Conservation (phyloP, 331 rosid species). For the Erythrophleum ivorense region DNA sequence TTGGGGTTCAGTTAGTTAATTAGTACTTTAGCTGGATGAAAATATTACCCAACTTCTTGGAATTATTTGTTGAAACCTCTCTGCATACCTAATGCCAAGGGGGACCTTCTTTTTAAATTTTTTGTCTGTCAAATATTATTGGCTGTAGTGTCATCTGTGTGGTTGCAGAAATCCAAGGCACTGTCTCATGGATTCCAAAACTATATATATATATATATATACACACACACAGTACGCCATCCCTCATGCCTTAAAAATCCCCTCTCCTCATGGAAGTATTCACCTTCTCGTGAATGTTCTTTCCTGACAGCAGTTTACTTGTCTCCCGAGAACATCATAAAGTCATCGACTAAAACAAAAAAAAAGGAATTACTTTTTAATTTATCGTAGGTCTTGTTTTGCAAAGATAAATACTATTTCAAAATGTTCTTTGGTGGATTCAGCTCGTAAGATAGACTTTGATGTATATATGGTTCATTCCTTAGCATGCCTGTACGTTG, state of each 20-base stretch:
- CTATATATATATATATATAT: background rate
- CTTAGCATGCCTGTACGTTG: background rate
- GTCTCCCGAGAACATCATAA: slow-evolving; percentile 16
- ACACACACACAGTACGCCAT: background rate
- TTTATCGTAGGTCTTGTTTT: background rate
- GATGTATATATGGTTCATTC: background rate
- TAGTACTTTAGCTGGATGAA: background rate
- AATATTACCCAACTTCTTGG: slow-evolving; percentile 30
- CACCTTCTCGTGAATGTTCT: slow-evolving; percentile 1
- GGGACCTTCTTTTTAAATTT: background rate
- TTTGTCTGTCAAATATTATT: slow-evolving; percentile 3
- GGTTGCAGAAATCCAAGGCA: slow-evolving; percentile 27
- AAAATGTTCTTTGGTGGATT: slow-evolving; percentile 13
- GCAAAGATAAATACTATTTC: background rate
- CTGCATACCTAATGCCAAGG: background rate
- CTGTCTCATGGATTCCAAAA: slow-evolving; percentile 9
- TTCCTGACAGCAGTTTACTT: background rate
- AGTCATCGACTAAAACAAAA: background rate
- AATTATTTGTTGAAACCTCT: slow-evolving; percentile 17
- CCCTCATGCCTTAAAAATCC: too few relatives aligned
- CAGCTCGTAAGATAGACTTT: background rate
- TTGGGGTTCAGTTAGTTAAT: background rate
- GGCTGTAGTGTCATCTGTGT: slow-evolving; percentile 2
- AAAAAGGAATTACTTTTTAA: background rate
- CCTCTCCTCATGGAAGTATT: background rate